These are phyloP conservation scores for Hanseniaspora sp. DNA, from an alignment of 1,139 yeast genomes.

Conservation along the genomic window DNA sequence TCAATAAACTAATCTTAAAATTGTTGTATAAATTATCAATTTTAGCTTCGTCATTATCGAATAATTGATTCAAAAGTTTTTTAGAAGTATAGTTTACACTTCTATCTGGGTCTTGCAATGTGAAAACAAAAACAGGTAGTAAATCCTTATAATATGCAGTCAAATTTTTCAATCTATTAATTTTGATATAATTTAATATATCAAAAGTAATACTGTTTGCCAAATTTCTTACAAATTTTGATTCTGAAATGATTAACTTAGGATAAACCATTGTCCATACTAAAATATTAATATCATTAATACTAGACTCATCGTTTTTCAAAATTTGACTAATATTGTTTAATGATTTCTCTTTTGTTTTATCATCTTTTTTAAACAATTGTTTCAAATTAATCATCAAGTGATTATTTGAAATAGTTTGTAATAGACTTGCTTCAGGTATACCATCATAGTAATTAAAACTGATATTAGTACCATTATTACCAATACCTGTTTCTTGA, in stretches of 20 bases:
- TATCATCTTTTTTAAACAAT: constrained; percentile 63
- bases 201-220: constrained; percentile 57
- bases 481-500: constrained; percentile 30
- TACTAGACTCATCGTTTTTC: constrained; percentile 27
- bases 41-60: constrained; percentile 49
- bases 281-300: constrained; percentile 38
- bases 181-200: constrained; percentile 2
- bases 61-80: constrained; percentile 41
- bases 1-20: constrained; percentile 46
- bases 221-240: constrained; percentile 49
- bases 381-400: constrained; percentile 60
- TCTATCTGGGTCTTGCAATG: constrained; percentile 58
- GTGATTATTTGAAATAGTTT: constrained; percentile 42
- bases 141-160: constrained; percentile 6
- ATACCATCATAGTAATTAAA: constrained; percentile 66
- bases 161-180: neutral
- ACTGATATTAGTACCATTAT: constrained; percentile 55
- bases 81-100: constrained; percentile 36
- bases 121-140: constrained; percentile 61
- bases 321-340: constrained; percentile 39
- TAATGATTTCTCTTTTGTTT: constrained; percentile 74
- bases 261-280: constrained; percentile 80
- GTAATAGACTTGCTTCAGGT: constrained; percentile 50
- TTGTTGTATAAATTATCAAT: constrained; percentile 50
- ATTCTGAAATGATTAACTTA: constrained; percentile 60